These are phyloP conservation scores for Cladorrhinum samala DNA, from an alignment of 495 filamentous ascomycete genomes.

Conservation along the genomic window DNA sequence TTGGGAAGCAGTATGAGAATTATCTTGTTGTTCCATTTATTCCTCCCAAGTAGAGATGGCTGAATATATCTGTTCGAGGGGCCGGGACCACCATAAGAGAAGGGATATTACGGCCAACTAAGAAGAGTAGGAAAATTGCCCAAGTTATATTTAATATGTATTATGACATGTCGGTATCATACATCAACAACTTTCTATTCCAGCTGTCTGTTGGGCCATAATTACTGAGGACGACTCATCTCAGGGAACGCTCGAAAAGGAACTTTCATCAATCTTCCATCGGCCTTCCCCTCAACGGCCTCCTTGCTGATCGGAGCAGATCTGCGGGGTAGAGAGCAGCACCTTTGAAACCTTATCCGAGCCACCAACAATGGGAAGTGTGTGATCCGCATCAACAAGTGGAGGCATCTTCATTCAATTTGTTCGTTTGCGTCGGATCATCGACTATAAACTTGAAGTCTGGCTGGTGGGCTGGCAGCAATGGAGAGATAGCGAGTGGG, in stretches of 20 bases:
- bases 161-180: no score
- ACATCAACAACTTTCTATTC: no score
- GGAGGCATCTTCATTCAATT: neutral
- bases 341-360: neutral
- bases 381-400: neutral
- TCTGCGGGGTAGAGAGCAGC: neutral
- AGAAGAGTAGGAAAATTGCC: no score
- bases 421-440: neutral
- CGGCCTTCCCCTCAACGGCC: neutral
- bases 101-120: no score
- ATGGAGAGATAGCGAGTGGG: no score
- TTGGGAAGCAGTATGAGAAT: slow-evolving; percentile 45
- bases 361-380: no score
- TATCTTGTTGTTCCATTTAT: slow-evolving; percentile 53
- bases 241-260: neutral
- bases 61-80: no score
- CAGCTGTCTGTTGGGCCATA: no score
- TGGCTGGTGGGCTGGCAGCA: no score
- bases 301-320: neutral
- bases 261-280: neutral
- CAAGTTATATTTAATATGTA: no score
- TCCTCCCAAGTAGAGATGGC: slow-evolving; percentile 24
- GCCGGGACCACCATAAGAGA: no score
- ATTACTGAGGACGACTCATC: no score
- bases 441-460: neutral